These are phyloP conservation scores for Diaporthe batatas DNA, from an alignment of 2,329 filamentous ascomycete genomes.

Conservation along the genomic window DNA sequence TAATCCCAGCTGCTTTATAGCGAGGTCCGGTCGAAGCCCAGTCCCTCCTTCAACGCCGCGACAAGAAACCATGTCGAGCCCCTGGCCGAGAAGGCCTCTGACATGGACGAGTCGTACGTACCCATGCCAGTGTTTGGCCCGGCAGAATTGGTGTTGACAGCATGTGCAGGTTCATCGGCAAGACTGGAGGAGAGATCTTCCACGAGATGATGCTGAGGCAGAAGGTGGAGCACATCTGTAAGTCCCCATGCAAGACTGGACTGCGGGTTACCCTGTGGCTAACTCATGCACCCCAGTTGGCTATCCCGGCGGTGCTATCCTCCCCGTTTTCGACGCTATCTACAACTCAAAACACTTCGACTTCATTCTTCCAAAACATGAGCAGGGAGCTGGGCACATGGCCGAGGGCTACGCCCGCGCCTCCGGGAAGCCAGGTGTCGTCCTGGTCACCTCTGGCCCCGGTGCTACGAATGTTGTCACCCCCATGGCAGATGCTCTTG, in stretches of 20 bases:
- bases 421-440: constrained; percentile 93
- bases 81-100: constrained; percentile 71
- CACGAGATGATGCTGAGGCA: constrained; percentile 99
- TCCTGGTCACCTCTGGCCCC: constrained; percentile 95
- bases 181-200: constrained; percentile 96
- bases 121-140: neutral
- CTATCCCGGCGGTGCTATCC: constrained; percentile 95
- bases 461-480: constrained; percentile 97
- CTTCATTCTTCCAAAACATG: constrained; percentile 94
- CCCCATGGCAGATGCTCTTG: constrained; percentile 94
- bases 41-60: constrained; percentile 70
- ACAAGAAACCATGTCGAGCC: constrained; percentile 75
- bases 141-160: constrained; percentile 36
- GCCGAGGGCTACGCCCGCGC: constrained; percentile 96
- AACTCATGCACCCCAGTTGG: constrained; percentile 68
- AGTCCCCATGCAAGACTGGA: constrained; percentile 54
- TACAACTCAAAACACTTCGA: constrained; percentile 98
- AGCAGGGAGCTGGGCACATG: constrained; percentile 99
- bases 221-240: constrained; percentile 93
- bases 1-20: constrained; percentile 53
- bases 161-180: constrained; percentile 82
- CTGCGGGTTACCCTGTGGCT: constrained; percentile 42
- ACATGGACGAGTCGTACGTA: constrained; percentile 86
- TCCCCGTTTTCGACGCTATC: constrained; percentile 98
- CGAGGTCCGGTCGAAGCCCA: constrained; percentile 70